These are phyloP conservation scores for Crithidia fasciculata DNA, from an alignment of 208 protist species.

Conservation along the genomic window DNA sequence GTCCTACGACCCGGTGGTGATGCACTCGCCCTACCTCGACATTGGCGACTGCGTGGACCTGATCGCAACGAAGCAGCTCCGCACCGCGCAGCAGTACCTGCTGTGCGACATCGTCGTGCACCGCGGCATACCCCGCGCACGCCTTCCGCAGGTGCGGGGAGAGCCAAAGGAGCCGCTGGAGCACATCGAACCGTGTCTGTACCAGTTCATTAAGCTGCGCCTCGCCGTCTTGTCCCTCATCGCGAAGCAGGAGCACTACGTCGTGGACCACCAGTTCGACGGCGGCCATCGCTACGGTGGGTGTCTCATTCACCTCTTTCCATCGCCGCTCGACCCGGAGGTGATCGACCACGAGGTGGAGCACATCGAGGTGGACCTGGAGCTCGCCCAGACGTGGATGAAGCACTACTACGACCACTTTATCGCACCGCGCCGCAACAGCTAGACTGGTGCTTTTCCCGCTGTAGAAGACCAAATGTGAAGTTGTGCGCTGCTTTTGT, in stretches of 20 bases:
- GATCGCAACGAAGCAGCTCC: constrained; percentile 84
- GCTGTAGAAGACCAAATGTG: no score
- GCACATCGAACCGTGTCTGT: constrained; percentile 82
- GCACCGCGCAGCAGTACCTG: constrained; percentile 81
- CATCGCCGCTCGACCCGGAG: constrained; percentile 80
- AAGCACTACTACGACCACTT: constrained; percentile 90
- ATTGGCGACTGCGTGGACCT: constrained; percentile 87
- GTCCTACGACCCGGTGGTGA: constrained; percentile 78
- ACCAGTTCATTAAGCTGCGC: constrained; percentile 85
- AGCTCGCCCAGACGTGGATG: constrained; percentile 80
- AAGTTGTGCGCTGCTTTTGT: no score
- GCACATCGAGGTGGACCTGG: constrained; percentile 81
- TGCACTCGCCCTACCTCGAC: constrained; percentile 79
- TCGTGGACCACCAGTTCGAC: constrained; percentile 88
- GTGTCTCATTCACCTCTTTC: constrained; percentile 89
- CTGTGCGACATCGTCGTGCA: constrained; percentile 85
- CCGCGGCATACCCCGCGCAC: constrained; percentile 71
- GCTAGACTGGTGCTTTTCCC: neutral
- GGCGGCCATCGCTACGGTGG: constrained; percentile 81
- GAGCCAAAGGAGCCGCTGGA: constrained; percentile 68
- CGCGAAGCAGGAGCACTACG: constrained; percentile 86
- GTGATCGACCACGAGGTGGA: constrained; percentile 85
- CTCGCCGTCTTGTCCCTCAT: constrained; percentile 73
- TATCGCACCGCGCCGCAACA: constrained; percentile 49
- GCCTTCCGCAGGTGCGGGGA: constrained; percentile 57